A percentile compares a stretch with the other conserved stretches of the same genome.
Conservation (phyloP, 495 filamentous ascomycete species). For the Xylaria palmicola region DNA sequence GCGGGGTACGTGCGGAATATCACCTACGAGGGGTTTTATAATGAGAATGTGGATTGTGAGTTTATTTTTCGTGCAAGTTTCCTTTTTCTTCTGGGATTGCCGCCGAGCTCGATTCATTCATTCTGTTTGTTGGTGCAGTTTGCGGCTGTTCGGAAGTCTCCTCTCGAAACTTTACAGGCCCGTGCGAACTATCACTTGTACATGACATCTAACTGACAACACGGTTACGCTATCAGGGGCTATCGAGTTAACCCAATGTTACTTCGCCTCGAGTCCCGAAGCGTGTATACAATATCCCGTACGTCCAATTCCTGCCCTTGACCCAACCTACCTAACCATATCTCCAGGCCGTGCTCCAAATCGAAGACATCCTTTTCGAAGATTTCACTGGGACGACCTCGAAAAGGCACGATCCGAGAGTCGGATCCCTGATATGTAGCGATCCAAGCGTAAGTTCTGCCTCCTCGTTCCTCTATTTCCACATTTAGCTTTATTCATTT, state of each 20-base stretch:
- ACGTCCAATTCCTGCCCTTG: conserved; percentile 31
- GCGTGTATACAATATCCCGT: conserved; percentile 58
- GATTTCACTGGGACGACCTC: conserved; percentile 57
- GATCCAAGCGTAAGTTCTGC: conserved; percentile 36
- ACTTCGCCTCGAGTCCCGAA: conserved; percentile 60
- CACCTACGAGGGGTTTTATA: conserved; percentile 54
- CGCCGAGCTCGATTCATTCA: too few species aligned
- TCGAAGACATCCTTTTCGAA: conserved; percentile 47
- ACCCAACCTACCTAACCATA: conserved; percentile 36
- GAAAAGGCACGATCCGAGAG: conserved; percentile 47
- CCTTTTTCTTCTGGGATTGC: not conserved
- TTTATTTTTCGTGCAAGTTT: conserved; percentile 51
- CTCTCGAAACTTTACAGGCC: too few species aligned
- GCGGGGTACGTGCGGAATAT: conserved; percentile 42
- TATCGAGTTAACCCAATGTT: conserved; percentile 67
- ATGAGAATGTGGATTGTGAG: conserved; percentile 58
- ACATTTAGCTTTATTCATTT: not conserved
- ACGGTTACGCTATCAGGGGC: conserved; percentile 58
- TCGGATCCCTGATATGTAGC: conserved; percentile 57
- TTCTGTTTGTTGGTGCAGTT: too few species aligned
- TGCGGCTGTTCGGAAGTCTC: too few species aligned
- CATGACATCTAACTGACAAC: too few species aligned
- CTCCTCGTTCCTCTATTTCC: not conserved
- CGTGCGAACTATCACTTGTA: too few species aligned
- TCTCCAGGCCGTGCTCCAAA: conserved; percentile 1